Evolutionary conservation across 2,329 filamentous ascomycete genomes (phyloP), one percentile per base, ranked within the genome.

Genomic region (Fusarium irregulare): DNA sequence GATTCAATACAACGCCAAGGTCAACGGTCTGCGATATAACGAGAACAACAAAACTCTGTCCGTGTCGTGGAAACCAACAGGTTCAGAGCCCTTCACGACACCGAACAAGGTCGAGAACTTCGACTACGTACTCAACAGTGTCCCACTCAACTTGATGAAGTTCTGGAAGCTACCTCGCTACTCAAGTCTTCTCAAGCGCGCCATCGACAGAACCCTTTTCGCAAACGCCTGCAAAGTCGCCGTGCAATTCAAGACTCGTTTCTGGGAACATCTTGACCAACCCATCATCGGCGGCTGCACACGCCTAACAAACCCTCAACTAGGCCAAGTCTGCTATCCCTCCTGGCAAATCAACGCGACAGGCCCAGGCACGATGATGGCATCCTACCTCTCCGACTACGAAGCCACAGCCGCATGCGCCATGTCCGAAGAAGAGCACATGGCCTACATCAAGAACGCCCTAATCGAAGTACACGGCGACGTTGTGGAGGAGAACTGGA

Each of bases 211-310:
- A 4, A 73, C 69, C 2, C 55, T 73, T 55, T 78, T 73, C 48
- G 66, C 45, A 10, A 45, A 64, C 8, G 72, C 78, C 0, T 81
- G 83, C 81, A 87, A 71, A 3, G 53, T 62, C 0, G 68, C 45
- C 1, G 40, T 71, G 9, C 59, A 71, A 7, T 93, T 91, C 81
- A 82, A 86, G 68, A 88, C 89, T 0, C 88, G 91, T 3, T 88
- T 87, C 80, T 88, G 85, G 86, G 85, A 88, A 75, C 80, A 84
- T 59, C 79, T 79, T 49, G 76, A 80, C n/a, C 79, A 80, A 40
- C 84, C 85, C 6, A 92, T 93, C 76, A 81, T 87, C 62, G 91
- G 91, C 23, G 88, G 89, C 12, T 92, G 90, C 73, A 86, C 85
- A 6, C 47, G 55, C 1, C 20, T 68, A 2, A 62, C 37, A 6